A percentile compares a stretch with the other conserved stretches of the same genome.
Conservation (phyloP, 768 basidiomycete genomes). For the Termitomyces eurrhizus region DNA sequence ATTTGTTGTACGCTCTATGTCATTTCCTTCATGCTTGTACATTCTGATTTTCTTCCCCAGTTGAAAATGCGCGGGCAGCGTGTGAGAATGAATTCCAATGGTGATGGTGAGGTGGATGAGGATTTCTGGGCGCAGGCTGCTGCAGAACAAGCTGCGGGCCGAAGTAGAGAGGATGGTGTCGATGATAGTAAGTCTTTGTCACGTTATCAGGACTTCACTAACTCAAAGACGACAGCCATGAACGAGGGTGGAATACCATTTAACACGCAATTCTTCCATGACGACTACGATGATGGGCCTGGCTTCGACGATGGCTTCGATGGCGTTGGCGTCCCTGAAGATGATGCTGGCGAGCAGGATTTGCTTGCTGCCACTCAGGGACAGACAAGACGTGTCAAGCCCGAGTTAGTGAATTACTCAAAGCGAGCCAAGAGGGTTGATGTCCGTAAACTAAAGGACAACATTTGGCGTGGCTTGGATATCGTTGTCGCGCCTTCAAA, state of each 20-base stretch:
- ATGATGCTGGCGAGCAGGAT: conserved; percentile 79
- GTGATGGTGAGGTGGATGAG: conserved; percentile 90
- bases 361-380: conserved; percentile 78
- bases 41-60: conserved; percentile 33
- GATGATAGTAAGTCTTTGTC: conserved; percentile 54
- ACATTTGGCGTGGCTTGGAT: conserved; percentile 92
- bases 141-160: conserved; percentile 70
- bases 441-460: conserved; percentile 94
- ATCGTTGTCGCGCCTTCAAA: conserved; percentile 55
- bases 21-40: conserved; percentile 2
- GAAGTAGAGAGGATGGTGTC: conserved; percentile 40
- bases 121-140: conserved; percentile 97
- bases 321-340: conserved; percentile 39
- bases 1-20: conserved; percentile 67
- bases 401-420: conserved; percentile 90
- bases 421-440: conserved; percentile 96
- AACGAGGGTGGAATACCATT: conserved; percentile 68
- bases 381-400: conserved; percentile 73
- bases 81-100: conserved; percentile 51
- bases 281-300: conserved; percentile 79
- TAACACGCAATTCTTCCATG: conserved; percentile 96
- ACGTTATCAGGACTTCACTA: neutral
- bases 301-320: conserved; percentile 63
- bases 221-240: conserved; percentile 10
- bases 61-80: conserved; percentile 84